Base-by-base conservation (phyloP, 2,329 filamentous ascomycete species). In the Ophiostoma tasmaniense region DNA sequence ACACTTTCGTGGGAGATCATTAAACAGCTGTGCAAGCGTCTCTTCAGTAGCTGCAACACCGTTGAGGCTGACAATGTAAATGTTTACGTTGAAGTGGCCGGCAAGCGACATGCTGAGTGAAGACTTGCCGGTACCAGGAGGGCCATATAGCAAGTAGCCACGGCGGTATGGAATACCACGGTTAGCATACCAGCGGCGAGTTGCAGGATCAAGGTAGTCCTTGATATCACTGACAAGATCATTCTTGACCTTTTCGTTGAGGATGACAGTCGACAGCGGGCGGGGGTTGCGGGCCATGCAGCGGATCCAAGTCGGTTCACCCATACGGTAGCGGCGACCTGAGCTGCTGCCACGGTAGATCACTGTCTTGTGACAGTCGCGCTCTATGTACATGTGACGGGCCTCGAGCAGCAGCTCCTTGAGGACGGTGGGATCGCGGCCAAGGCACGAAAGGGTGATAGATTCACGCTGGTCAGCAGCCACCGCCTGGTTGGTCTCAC, bases 121-220 rank as follows among this genome's bases (percentile, higher is more conserved):
- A 62, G 87, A 90, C 78, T 94, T 95, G 17, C 91, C 91, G 0
- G 90, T 93, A 0, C 91, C 91, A 0, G 91, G 91, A 0, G 91
- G 91, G 0, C 92, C 92, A 72, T 93, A 83, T 20, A 96, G 86
- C 0, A 96, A 84, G 74, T 95, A 96, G 0, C 92, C 93, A 4
- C 92, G 84, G 17, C 92, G 86, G 76, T 96, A 96, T 0, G 93
- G 92, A 37, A 96, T 94, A 0, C 92, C 92, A 7, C 92, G 85
- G 73, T 91, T 90, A 0, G 89, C 84, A 76, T 97, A 96, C 91
- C 92, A 96, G n/a, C 87, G 82, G 62, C 85, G 81, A 0, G 87
- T 89, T 14, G 80, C 78, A 0, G 87, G 87, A 71, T 86, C 81
- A 45, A 90, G 82, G 74, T 90, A 90, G 73, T 89, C 86, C 33